Evolutionary conservation across 208 protist species (phyloP).

Genomic region (Leishmania mexicana): DNA sequence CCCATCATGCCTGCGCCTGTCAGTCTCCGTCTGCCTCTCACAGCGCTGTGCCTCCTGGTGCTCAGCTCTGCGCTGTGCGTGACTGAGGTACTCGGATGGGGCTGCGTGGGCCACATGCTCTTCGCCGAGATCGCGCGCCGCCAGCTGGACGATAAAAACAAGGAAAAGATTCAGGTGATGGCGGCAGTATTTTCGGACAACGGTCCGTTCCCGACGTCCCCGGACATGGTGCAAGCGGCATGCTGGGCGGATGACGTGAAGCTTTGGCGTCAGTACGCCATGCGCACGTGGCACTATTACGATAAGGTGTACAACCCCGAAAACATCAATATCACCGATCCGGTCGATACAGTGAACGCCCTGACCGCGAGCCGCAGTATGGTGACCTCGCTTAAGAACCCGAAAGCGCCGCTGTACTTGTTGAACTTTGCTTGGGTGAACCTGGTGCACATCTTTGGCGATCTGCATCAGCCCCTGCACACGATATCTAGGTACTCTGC

Average conservation of each 20-base stretch:
- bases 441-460: conserved; percentile 83
- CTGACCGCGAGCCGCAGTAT: conserved; percentile 21
- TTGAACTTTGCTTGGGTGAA: conserved; percentile 72
- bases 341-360: conserved; percentile 20
- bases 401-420: conserved; percentile 46
- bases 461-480: conserved; percentile 90
- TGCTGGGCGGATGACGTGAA: conserved; percentile 90
- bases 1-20: not conserved
- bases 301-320: conserved; percentile 66
- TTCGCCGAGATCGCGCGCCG: conserved; percentile 79
- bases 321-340: conserved; percentile 37
- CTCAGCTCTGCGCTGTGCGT: conserved; percentile 22
- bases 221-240: conserved; percentile 68
- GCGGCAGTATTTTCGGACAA: conserved; percentile 35
- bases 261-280: conserved; percentile 53
- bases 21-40: not conserved
- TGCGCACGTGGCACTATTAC: conserved; percentile 81
- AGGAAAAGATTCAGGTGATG: conserved; percentile 36
- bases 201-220: conserved; percentile 64
- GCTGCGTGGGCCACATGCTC: conserved; percentile 85
- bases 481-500: conserved; percentile 42
- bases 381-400: conserved; percentile 10
- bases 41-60: not conserved
- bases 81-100: conserved; percentile 52
- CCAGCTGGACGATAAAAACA: conserved; percentile 40